Evolutionary conservation across 495 filamentous ascomycete genomes (phyloP), one percentile per base, ranked within the genome.

Genomic region (Neurospora tetraspora): DNA sequence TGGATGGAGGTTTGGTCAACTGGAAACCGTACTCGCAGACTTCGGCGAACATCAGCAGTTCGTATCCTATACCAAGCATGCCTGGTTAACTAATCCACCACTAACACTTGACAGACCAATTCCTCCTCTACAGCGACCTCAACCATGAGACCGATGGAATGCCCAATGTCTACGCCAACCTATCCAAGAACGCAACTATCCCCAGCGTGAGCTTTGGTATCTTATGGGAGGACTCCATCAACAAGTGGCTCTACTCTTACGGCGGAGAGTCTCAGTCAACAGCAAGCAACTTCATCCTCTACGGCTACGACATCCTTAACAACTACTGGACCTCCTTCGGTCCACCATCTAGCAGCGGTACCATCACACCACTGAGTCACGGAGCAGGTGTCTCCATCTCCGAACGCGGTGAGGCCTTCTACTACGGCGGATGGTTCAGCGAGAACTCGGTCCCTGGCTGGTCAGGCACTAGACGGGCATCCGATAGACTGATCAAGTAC

Each of bases 1-100:
- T 88, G 70, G 87, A 89, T 74, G 86, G 86, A n/a, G 87, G 86
- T 1, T 70, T 83, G 14, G 70, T 88, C 16, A 83, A 85, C 70
- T 84, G 83, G 75, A 82, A 82, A 69, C 81, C 83, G 0, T 78
- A 85, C 5, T 77, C 83, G 9, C 74, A 81, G 45, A 82, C 86
- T 71, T 80, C 82, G 11, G 73, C 70, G 0, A 87, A 88, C 74
- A 86, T 85, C 71, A 82, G 83, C 20, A 87, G 84, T 85, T 74
- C 71, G 82, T 77, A 59, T 53, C 31, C n/a, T 18, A 11, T n/a
- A 16, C 12, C 34, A 9, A 23, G 9, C 39, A 18, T 36, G 31
- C n/a, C n/a, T n/a, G 2, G 3, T 6, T 34, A n/a, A 42, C 39
- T 71, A 5, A 68, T 72, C 31, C 68, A 68, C 39, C 3, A 40